Base-by-base conservation (phyloP, 1,284 basidiomycete species). In the Trichosporon sp. region DNA sequence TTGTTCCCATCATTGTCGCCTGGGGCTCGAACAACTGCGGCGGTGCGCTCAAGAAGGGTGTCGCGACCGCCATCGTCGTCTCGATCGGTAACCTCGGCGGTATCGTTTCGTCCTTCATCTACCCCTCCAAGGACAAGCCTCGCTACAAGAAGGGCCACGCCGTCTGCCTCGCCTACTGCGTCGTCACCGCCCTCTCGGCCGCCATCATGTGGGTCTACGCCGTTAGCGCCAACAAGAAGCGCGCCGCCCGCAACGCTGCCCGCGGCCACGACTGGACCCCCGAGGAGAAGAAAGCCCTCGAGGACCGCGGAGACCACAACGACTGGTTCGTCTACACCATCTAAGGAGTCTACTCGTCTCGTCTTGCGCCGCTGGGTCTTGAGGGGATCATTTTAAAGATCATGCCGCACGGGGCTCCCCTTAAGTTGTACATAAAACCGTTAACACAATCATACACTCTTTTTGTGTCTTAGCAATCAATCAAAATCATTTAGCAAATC, bases 11-110 rank as follows among this genome's bases (percentile, higher is more conserved):
- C 49, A 73, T 78, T 58, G 75, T 87, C 16, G 84, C 85, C 16
- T 87, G 86, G 86, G 82, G 80, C 2, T 80, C 83, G 13, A 84
- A 84, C 60, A 85, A 85, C 67, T 81, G 82, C 2, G 86, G 86
- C 60, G 87, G 86, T 13, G 84, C 84, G 68, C 68, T 83, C 70
- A 84, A 86, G 70, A 77, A 81, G 63, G 84, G 83, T 56, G 83
- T 87, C 40, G 82, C 80, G 3, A 71, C 86, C 62, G 86, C 85
- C 13, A 84, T 85, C 79, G 82, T 86, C 23, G 83, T 84, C 68
- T 84, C 84, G 4, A 62, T 85, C 58, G 85, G 83, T 56, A 86
- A 85, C 68, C 72, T 84, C 16, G 85, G 85, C 73, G 85, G 84
- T 32, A 74, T 83, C 49, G 81, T 81, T 67, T 81, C 80, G 2